Base-by-base conservation (phyloP, 352 stramenopile species). In the Globisporangium perplexum region DNA sequence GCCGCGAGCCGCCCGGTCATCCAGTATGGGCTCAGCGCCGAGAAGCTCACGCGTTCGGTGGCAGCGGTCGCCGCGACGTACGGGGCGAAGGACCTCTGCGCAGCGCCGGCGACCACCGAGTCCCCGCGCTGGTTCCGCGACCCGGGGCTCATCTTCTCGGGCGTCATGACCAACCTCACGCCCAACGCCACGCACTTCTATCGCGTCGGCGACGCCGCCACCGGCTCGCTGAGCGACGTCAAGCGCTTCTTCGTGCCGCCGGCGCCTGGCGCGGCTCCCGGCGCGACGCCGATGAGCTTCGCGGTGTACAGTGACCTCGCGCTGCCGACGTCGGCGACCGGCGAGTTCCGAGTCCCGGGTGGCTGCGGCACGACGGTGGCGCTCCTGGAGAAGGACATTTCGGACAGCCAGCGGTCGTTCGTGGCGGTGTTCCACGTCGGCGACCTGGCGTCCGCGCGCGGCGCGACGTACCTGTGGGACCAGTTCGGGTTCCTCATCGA, bases 401-500 rank as follows among this genome's bases (percentile, higher is more conserved):
- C 45, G 8, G 64, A 67, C 26, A 43, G n/a, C n/a, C 14, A 35
- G 23, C 45, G 41, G 14, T 10, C 87, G 46, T 77, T 87, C 39
- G 69, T 69, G 4, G 80, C 60, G 4, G 69, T 95, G n/a, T 73
- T 96, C 64, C 86, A 96, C 52, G 66, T 96, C 48, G 88, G 87
- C 33, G 87, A 96, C 57, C 44, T 93, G 20, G 68, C 76, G 24
- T 95, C 96, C 59, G 85, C 86, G 8, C 71, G 64, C 36, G 74
- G 76, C 2, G 49, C 63, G 11, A 90, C 86, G 4, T 88, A 71
- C 39, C 65, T 90, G 47, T 97, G 90, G 90, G 88, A 97, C 35
- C 74, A 92, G 43, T 91, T 88, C 42, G 71, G 85, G 17, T 54
- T 83, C 30, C 71, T 96, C 53, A 93, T 97, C 59, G 57, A 93